These are phyloP conservation scores for Beauveria sp. DNA, from an alignment of 2,329 filamentous ascomycete genomes.

Conservation along the genomic window DNA sequence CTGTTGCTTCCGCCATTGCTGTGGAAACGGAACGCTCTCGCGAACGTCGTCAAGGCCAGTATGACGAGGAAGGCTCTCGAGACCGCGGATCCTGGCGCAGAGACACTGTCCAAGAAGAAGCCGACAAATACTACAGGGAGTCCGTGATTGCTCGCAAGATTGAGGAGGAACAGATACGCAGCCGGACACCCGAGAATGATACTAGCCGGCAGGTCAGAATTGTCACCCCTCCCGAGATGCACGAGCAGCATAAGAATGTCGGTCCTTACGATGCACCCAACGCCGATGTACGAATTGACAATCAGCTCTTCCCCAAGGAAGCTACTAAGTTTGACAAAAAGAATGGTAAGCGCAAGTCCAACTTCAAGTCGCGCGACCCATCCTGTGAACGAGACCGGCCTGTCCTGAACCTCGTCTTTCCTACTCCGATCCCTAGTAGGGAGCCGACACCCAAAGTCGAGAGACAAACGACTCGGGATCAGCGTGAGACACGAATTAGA, in stretches of 20 bases:
- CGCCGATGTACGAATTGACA: slow-evolving; percentile 57
- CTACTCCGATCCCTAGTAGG: slow-evolving; percentile 44
- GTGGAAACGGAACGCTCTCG: slow-evolving; percentile 32
- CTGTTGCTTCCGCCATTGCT: slow-evolving; percentile 39
- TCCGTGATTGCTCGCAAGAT: slow-evolving; percentile 45
- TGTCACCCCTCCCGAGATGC: slow-evolving; percentile 43
- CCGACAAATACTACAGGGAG: slow-evolving; percentile 51
- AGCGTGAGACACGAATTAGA: slow-evolving; percentile 13
- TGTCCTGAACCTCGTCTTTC: slow-evolving; percentile 52
- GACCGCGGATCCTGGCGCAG: slow-evolving; percentile 23
- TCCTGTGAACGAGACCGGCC: slow-evolving; percentile 50
- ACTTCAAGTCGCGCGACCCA: slow-evolving; percentile 41
- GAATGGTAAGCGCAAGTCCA: slow-evolving; percentile 19
- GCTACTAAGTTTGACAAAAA: slow-evolving; percentile 29
- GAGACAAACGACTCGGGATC: slow-evolving; percentile 11
- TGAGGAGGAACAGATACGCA: slow-evolving; percentile 45
- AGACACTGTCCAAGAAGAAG: slow-evolving; percentile 48
- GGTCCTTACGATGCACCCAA: slow-evolving; percentile 50
- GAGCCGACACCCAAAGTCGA: slow-evolving; percentile 13
- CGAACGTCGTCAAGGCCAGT: slow-evolving; percentile 24
- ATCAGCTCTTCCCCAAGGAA: slow-evolving; percentile 47
- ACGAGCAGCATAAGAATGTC: slow-evolving; percentile 29
- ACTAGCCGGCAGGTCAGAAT: slow-evolving; percentile 36
- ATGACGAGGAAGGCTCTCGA: slow-evolving; percentile 27
- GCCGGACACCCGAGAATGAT: slow-evolving; percentile 37